These are phyloP conservation scores for Nemania sp. DNA, from an alignment of 2,329 filamentous ascomycete species.

Conservation along the genomic window DNA sequence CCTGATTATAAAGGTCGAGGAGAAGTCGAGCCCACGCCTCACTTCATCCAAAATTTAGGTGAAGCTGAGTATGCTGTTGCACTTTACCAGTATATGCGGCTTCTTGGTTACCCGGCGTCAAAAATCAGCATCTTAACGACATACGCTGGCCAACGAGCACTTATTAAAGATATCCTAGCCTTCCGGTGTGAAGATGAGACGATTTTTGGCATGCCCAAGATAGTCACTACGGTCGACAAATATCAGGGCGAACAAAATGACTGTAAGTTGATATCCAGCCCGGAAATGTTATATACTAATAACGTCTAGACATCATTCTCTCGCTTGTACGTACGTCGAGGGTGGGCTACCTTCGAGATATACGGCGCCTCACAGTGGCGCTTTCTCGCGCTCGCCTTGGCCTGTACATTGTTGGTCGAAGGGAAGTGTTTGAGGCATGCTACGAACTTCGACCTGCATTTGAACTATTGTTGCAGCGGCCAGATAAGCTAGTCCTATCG, in stretches of 20 bases:
- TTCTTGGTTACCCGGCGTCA: constrained; percentile 87
- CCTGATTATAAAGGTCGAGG: constrained; percentile 91
- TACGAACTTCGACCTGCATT: constrained; percentile 91
- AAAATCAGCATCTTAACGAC: constrained; percentile 92
- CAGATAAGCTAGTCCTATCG: constrained; percentile 83
- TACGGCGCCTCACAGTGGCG: constrained; percentile 92
- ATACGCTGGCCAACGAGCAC: constrained; percentile 89
- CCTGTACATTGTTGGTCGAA: constrained; percentile 89
- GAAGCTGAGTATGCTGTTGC: constrained; percentile 98
- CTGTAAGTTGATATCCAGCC: constrained; percentile 70
- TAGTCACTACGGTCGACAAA: constrained; percentile 95
- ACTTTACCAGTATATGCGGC: constrained; percentile 95
- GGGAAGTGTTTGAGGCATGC: constrained; percentile 88
- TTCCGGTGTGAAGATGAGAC: constrained; percentile 86
- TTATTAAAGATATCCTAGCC: constrained; percentile 86
- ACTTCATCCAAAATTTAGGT: constrained; percentile 96
- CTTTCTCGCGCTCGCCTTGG: constrained; percentile 92
- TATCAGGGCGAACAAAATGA: constrained; percentile 99
- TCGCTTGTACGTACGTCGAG: constrained; percentile 89
- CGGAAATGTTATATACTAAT: constrained; percentile 20
- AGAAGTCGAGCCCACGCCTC: constrained; percentile 88
- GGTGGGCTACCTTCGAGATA: constrained; percentile 92
- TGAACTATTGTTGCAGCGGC: constrained; percentile 78
- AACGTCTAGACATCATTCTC: constrained; percentile 82
- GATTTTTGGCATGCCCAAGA: constrained; percentile 88